Evolutionary conservation across 2,329 filamentous ascomycete species (phyloP), one percentile per base, ranked within the genome.

Genomic region (Chrysoporthe cubensis): DNA sequence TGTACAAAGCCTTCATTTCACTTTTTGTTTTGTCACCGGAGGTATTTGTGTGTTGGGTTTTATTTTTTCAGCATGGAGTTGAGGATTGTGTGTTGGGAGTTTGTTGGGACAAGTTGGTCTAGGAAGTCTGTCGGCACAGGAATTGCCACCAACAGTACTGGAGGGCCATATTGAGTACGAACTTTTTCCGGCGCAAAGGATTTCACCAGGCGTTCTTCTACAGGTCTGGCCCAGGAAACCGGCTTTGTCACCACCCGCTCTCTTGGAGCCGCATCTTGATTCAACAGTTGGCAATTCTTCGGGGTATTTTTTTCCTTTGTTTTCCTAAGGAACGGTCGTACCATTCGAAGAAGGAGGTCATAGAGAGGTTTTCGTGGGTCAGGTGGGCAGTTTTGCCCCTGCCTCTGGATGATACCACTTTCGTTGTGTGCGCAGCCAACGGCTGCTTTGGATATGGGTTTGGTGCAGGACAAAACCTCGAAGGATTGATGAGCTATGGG

Each of bases 51-150:
- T 40, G 37, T 9, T 40, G 37, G 37, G 50, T 11, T 42, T 60
- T 7, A 14, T 57, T 48, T 68, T 64, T 69, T 64, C 62, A 73
- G 71, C 71, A 71, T 48, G 71, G 71, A 72, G 71, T 73, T 73
- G 64, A 69, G 64, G 65, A 21, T 16, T 16, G 16, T 32, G 2
- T 14, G 11, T 32, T 26, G 59, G 66, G 18, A 40, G 16, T 26
- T 18, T 18, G 54, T 57, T 32, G 9, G 54, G 54, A 40, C 40
- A 11, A 14, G 32, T 57, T 9, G 34, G 54, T 57, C 32, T 4
- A 57, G 54, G 34, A 40, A 57, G 32, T 57, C 50, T 54, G 50
- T 14, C 54, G 54, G 54, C 32, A 40, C 54, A n/a, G 54, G 18
- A 37, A 57, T 40, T n/a, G 34, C 40, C 34, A 57, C 34, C 54